A percentile compares a stretch with the other conserved stretches of the same genome.
Evolutionary conservation across 192 early-diverging fungal species (phyloP).

Genomic region (Physocladia obscura): DNA sequence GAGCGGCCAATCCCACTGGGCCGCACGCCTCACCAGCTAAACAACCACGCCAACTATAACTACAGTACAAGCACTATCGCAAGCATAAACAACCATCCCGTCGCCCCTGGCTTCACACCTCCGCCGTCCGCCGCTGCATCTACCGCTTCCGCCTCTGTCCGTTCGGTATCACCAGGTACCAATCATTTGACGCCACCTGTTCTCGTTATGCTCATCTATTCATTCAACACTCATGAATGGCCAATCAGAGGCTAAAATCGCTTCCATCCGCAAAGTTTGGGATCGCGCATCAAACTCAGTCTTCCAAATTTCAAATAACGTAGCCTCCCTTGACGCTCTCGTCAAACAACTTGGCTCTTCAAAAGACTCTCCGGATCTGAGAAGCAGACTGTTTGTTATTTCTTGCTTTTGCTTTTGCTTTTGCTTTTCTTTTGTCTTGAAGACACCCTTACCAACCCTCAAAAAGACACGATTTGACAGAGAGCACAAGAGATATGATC

Average conservation of each 20-base stretch:
- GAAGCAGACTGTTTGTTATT: slow-evolving; percentile 66
- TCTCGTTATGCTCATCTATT: not conserved
- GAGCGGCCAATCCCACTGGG: slow-evolving; percentile 15
- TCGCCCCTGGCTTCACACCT: not conserved
- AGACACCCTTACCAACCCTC: not conserved
- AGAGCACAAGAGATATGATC: slow-evolving; percentile 77
- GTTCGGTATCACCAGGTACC: too few relatives aligned
- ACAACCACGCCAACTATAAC: too few relatives aligned
- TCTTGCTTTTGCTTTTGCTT: slow-evolving; percentile 51
- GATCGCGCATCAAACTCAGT: slow-evolving; percentile 80
- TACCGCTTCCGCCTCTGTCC: not conserved
- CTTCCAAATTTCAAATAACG: slow-evolving; percentile 82
- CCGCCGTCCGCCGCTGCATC: not conserved
- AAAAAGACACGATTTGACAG: slow-evolving; percentile 71
- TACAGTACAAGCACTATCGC: too few relatives aligned
- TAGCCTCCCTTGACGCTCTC: slow-evolving; percentile 77
- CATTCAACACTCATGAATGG: not conserved
- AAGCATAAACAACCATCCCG: not conserved
- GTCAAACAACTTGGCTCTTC: slow-evolving; percentile 73
- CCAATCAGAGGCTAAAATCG: too few relatives aligned
- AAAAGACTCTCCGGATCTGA: slow-evolving; percentile 74
- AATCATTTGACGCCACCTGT: too few relatives aligned
- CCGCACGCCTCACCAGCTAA: slow-evolving; percentile 53
- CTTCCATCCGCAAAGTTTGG: slow-evolving; percentile 34
- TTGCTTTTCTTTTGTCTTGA: not conserved